phyloP scores from a whole-genome alignment of 2,329 filamentous ascomycete species.

The Coniosporium tulheliwenetii region DNA sequence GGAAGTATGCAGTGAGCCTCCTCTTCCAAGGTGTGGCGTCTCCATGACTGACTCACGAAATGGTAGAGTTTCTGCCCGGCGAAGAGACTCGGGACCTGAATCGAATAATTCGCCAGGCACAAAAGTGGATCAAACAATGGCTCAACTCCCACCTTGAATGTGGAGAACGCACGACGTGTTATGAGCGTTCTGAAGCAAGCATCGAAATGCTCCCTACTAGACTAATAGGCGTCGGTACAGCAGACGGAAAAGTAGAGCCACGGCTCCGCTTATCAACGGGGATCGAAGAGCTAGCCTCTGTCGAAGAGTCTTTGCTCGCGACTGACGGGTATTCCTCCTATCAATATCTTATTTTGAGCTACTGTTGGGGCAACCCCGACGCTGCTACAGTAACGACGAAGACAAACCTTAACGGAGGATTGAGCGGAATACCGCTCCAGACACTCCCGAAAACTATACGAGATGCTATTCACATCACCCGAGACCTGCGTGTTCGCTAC shows the following conservation, averaged over 20 bases:
- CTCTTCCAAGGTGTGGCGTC: too few relatives aligned
- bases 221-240: neutral
- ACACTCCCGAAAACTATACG: slow-evolving; percentile 1
- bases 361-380: slow-evolving; percentile 1
- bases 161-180: too few relatives aligned
- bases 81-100: too few relatives aligned
- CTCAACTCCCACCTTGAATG: too few relatives aligned
- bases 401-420: neutral
- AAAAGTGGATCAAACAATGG: too few relatives aligned
- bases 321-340: neutral
- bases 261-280: neutral
- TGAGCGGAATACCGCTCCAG: neutral
- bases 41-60: too few relatives aligned
- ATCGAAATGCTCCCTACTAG: neutral
- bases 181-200: too few relatives aligned
- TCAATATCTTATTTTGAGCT: slow-evolving; percentile 1
- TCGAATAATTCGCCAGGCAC: too few relatives aligned
- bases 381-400: neutral
- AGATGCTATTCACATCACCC: neutral
- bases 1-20: too few relatives aligned
- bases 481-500: neutral
- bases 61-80: too few relatives aligned
- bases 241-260: neutral
- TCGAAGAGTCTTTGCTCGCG: neutral
- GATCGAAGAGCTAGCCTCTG: too few relatives aligned